Conservation (phyloP, 495 filamentous ascomycete species). For the Lasiosphaeriaceae sp. region DNA sequence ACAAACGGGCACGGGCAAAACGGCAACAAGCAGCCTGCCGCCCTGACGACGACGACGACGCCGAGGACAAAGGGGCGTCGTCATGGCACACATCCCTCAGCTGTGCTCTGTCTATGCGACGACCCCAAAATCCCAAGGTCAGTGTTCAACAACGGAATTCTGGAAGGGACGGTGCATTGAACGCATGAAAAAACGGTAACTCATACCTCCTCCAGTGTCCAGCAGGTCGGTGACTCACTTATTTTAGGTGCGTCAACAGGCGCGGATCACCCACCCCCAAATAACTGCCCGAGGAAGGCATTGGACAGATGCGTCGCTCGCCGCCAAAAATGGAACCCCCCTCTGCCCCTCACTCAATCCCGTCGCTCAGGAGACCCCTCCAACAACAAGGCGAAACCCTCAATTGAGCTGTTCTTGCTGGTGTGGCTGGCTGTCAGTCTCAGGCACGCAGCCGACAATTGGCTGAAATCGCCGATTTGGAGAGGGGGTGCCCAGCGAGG, state of each 20-base stretch:
- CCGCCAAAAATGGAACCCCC: not conserved
- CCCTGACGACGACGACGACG: no score
- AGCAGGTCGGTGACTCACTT: not conserved
- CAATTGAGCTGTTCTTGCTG: not conserved
- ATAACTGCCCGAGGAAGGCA: not conserved
- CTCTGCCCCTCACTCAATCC: not conserved
- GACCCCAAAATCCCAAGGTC: not conserved
- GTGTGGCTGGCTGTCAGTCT: not conserved
- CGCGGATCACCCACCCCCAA: not conserved
- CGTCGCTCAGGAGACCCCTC: not conserved
- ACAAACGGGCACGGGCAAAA: not conserved
- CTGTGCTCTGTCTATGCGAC: not conserved
- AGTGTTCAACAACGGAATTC: not conserved
- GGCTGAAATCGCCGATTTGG: not conserved
- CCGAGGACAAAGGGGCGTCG: no score
- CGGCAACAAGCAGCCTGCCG: not conserved
- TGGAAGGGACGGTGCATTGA: not conserved
- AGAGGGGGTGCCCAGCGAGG: not conserved
- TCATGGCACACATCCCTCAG: not conserved
- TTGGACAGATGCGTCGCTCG: not conserved
- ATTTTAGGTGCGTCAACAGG: not conserved
- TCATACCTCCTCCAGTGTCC: not conserved
- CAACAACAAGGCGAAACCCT: not conserved
- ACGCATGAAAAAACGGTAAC: not conserved
- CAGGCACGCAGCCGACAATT: not conserved